Conservation (phyloP, 805 yeast species). For the Ogataea minuta region DNA sequence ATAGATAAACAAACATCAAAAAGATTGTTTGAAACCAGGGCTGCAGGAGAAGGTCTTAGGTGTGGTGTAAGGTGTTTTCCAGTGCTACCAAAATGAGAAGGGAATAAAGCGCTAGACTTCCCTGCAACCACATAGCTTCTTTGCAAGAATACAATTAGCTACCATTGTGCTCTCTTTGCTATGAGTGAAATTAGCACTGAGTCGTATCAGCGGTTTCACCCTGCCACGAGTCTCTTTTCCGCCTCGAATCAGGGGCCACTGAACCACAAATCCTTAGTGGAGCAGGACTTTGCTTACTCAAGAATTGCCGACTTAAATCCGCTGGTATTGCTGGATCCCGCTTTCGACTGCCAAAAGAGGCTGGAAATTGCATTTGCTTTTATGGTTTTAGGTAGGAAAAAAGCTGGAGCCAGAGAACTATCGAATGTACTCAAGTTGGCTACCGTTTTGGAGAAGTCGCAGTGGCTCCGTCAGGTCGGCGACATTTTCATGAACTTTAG, state of each 20-base stretch:
- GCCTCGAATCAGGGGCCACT: slow-evolving; percentile 20
- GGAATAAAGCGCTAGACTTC: slow-evolving; percentile 5
- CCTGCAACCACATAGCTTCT: slow-evolving; percentile 5
- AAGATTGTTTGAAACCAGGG: not conserved
- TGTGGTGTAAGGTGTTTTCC: slow-evolving; percentile 3
- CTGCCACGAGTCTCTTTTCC: slow-evolving; percentile 20
- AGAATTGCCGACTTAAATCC: slow-evolving; percentile 9
- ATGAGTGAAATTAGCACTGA: slow-evolving; percentile 19
- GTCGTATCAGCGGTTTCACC: slow-evolving; percentile 18
- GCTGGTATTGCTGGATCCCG: slow-evolving; percentile 14
- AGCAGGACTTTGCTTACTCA: slow-evolving; percentile 19
- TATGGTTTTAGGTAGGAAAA: slow-evolving; percentile 18
- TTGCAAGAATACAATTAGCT: slow-evolving; percentile 10
- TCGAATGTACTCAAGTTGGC: slow-evolving; percentile 17
- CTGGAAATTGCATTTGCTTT: slow-evolving; percentile 18
- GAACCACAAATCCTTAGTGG: slow-evolving; percentile 14
- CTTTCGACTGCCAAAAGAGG: slow-evolving; percentile 9
- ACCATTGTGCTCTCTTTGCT: slow-evolving; percentile 12
- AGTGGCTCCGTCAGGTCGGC: slow-evolving; percentile 16
- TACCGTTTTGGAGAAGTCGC: slow-evolving; percentile 13
- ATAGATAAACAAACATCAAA: not conserved
- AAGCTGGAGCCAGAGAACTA: slow-evolving; percentile 21
- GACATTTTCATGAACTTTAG: slow-evolving; percentile 16
- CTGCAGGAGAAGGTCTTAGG: not conserved
- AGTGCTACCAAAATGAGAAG: not conserved